Evolutionary conservation across 192 early-diverging fungal species (phyloP), one percentile per base, ranked within the genome.

Genomic region (Linnemannia zychae): DNA sequence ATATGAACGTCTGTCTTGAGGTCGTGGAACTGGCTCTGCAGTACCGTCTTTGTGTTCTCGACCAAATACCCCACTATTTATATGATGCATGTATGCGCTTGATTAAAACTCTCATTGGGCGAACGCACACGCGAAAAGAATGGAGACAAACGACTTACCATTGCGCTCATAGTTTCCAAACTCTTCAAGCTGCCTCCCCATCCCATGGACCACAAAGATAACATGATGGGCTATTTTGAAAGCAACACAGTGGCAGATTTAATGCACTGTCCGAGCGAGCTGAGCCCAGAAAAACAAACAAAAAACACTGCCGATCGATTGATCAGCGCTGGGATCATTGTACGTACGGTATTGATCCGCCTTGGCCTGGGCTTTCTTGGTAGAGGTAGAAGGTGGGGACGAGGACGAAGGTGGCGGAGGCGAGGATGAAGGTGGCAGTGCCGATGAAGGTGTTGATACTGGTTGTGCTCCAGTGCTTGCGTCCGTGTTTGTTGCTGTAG

Each of bases 101-200:
- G 4, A 22, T 37, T 24, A n/a, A 17, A 65, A 1, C 24, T 22
- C n/a, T 7, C 36, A 47, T 49, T 20, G 28, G 48, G 65, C 44
- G 31, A 46, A 50, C 24, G 20, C 9, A n/a, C 36, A 46, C 31
- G 13, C 47, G 47, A 34, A 46, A 20, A 3, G 16, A n/a, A 66
- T 1, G 6, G 37, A 63, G 38, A 70, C 67, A 40, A 22, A 66
- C 38, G 0, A n/a, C 65, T 66, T 86, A 88, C 89, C 89, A 36
- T 88, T 84, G 20, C 77, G 75, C 37, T 80, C 78, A 49, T 87
- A 79, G 76, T 88, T 88, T 15, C 85, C 86, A 53, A 72, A 88
- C 36, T 90, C 79, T 46, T 88, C 89, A 3, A 82, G 77, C 44
- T 88, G 89, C 37, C 87, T 80, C 9, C 89, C 86, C 89, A 90